phyloP scores from a whole-genome alignment of 2,329 filamentous ascomycete genomes.

The Fusarium fracticaudum region DNA sequence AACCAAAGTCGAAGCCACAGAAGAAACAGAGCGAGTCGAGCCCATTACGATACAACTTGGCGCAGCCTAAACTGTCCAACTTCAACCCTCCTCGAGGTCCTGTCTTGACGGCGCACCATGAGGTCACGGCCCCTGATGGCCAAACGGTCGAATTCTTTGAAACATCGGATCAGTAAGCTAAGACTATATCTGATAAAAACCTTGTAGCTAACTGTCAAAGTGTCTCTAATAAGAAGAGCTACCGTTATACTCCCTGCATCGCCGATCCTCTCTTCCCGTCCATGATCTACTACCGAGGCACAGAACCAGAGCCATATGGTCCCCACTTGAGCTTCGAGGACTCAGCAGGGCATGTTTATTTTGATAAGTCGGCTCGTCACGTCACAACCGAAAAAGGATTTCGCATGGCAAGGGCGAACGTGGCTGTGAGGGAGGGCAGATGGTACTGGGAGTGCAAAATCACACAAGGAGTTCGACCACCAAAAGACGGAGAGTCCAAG shows the following conservation, averaged over 20 bases:
- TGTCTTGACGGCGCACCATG: conserved; percentile 65
- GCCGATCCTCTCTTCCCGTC: conserved; percentile 88
- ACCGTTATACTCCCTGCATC: conserved; percentile 90
- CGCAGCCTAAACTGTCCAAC: conserved; percentile 69
- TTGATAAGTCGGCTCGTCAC: conserved; percentile 77
- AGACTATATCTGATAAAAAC: not conserved
- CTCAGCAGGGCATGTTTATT: conserved; percentile 83
- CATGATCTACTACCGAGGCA: conserved; percentile 88
- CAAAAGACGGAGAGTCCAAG: conserved; percentile 54
- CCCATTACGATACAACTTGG: conserved; percentile 70
- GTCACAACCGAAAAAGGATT: conserved; percentile 94
- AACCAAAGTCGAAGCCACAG: conserved; percentile 45
- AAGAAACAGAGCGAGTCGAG: conserved; percentile 57
- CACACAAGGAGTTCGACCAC: conserved; percentile 72
- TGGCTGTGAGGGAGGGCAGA: conserved; percentile 86
- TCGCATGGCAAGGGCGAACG: conserved; percentile 89
- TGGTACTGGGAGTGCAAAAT: conserved; percentile 97
- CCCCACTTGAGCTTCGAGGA: conserved; percentile 94
- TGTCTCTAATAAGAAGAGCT: conserved; percentile 75
- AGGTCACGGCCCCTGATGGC: conserved; percentile 59
- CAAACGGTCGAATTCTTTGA: conserved; percentile 67
- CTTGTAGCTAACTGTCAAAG: conserved; percentile 45
- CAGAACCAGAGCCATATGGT: conserved; percentile 84
- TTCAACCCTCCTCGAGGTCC: conserved; percentile 69
- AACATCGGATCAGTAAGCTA: conserved; percentile 70